These are phyloP conservation scores for Linanthus parryae DNA, from an alignment of 148 eudicot genomes.

Conservation along the genomic window DNA sequence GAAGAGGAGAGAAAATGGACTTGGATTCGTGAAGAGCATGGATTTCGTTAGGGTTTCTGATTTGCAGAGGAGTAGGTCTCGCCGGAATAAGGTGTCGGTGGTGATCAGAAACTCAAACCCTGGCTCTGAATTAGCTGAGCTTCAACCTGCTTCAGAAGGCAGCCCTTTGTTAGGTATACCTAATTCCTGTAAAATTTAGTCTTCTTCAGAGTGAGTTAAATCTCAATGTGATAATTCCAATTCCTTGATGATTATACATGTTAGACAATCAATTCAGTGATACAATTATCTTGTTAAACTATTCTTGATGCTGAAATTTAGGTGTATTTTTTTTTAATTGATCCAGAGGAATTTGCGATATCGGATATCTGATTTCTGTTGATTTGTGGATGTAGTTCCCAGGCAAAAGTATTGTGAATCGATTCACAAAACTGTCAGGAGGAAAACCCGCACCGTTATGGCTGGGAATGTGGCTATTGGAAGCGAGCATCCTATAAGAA, in stretches of 20 bases:
- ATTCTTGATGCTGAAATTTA: background rate
- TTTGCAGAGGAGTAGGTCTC: conserved; percentile 37
- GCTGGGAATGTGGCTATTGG: conserved; percentile 94
- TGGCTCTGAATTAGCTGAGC: conserved; percentile 77
- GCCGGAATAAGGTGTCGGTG: conserved; percentile 37
- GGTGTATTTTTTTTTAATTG: background rate
- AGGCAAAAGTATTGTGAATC: conserved; percentile 92
- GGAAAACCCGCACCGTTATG: conserved; percentile 88
- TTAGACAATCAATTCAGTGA: no score
- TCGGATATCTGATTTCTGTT: conserved; percentile 2
- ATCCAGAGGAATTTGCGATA: no score
- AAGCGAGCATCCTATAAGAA: conserved; percentile 90
- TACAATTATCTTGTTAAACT: no score
- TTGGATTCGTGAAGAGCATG: conserved; percentile 48
- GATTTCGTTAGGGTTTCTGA: conserved; percentile 65
- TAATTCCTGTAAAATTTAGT: no score
- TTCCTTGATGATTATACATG: no score
- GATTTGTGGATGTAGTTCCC: conserved; percentile 59
- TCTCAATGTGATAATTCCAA: no score
- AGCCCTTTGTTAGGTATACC: conserved; percentile 71
- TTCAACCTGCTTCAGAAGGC: conserved; percentile 87
- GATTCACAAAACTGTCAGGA: conserved; percentile 72
- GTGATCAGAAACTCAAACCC: conserved; percentile 60
- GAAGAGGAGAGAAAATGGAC: conserved; percentile 44
- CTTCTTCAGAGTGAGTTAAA: no score